phyloP scores from a whole-genome alignment of 2,329 filamentous ascomycete species.

The Thelonectria discophora region DNA sequence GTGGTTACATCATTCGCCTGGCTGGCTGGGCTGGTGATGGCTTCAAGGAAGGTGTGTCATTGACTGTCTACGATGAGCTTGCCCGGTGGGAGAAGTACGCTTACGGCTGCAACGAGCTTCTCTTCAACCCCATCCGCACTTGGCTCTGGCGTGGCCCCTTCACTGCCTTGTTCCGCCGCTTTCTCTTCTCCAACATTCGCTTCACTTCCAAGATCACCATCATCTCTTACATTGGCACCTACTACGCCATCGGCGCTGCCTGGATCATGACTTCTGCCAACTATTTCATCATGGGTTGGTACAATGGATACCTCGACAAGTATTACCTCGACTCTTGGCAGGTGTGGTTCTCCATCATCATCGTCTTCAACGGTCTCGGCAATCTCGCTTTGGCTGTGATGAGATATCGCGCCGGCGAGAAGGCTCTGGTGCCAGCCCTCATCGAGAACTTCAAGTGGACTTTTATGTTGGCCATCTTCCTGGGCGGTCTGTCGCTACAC shows the following conservation, averaged over 20 bases:
- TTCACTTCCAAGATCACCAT: slow-evolving; percentile 81
- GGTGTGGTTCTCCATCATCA: slow-evolving; percentile 82
- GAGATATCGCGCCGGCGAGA: slow-evolving; percentile 75
- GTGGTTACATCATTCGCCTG: slow-evolving; percentile 76
- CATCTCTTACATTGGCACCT: slow-evolving; percentile 80
- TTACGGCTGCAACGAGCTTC: slow-evolving; percentile 82
- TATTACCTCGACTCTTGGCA: slow-evolving; percentile 83
- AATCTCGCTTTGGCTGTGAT: slow-evolving; percentile 77
- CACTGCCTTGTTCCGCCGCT: slow-evolving; percentile 79
- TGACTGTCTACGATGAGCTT: slow-evolving; percentile 86
- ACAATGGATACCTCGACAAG: slow-evolving; percentile 79
- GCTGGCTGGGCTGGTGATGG: slow-evolving; percentile 78
- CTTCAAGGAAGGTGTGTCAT: slow-evolving; percentile 84
- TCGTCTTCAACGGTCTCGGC: slow-evolving; percentile 79
- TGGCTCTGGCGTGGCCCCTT: slow-evolving; percentile 81
- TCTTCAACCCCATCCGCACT: slow-evolving; percentile 79
- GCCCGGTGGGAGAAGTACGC: slow-evolving; percentile 89
- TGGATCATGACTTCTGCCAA: slow-evolving; percentile 78
- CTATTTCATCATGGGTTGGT: slow-evolving; percentile 81
- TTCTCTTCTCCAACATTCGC: slow-evolving; percentile 77
- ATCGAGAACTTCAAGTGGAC: slow-evolving; percentile 79
- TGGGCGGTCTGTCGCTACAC: slow-evolving; percentile 83
- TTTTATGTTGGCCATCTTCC: slow-evolving; percentile 78
- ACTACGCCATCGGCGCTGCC: slow-evolving; percentile 80
- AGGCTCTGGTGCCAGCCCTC: slow-evolving; percentile 63